phyloP scores from a whole-genome alignment of 331 rosid genomes.

The Erythrophleum ivorense region DNA sequence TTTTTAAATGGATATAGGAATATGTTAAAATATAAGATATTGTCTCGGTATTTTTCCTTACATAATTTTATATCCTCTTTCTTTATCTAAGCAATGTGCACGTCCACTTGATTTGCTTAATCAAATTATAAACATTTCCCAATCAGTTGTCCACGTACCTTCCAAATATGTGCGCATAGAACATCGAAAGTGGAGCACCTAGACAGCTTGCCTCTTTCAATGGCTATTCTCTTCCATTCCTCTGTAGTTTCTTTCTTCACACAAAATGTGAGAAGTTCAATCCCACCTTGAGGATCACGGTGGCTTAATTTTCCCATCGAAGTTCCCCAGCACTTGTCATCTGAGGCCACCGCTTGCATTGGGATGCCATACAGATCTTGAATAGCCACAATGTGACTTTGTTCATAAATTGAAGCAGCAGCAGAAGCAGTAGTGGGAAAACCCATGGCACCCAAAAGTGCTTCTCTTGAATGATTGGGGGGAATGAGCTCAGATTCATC shows the following conservation, averaged over 20 bases:
- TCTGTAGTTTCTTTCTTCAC: constrained; percentile 31
- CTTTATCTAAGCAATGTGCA: too few species aligned
- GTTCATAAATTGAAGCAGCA: constrained; percentile 34
- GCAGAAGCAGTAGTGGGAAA: neutral
- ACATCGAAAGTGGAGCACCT: constrained; percentile 45
- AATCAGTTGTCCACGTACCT: constrained; percentile 22
- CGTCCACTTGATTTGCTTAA: neutral
- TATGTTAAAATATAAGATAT: too few species aligned
- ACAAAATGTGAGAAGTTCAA: constrained; percentile 18
- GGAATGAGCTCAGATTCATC: neutral
- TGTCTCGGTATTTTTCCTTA: too few species aligned
- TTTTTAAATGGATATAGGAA: too few species aligned
- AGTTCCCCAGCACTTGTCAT: constrained; percentile 41
- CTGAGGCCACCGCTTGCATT: constrained; percentile 34
- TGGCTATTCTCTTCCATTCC: constrained; percentile 19
- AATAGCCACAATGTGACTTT: constrained; percentile 34
- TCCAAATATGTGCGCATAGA: constrained; percentile 41
- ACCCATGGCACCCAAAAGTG: neutral
- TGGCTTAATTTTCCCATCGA: constrained; percentile 26
- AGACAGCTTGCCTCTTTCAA: constrained; percentile 35
- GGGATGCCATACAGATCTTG: constrained; percentile 43
- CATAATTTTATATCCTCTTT: neutral
- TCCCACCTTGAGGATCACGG: neutral
- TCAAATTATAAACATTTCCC: neutral
- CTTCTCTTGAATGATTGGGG: constrained; percentile 41